These are phyloP conservation scores for Vigna nakashimae DNA, from an alignment of 306 rosid genomes.

Conservation along the genomic window DNA sequence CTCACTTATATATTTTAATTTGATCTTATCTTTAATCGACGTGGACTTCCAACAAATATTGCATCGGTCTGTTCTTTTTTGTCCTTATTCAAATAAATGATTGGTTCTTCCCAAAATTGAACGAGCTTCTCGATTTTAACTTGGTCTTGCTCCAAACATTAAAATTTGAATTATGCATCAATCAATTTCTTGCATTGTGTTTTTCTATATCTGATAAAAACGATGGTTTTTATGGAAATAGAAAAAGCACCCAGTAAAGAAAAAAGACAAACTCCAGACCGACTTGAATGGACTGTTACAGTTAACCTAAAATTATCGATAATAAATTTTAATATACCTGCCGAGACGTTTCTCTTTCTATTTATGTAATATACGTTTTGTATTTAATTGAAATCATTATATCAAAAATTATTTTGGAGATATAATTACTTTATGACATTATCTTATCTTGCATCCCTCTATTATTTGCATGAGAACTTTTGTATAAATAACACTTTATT, in stretches of 20 bases:
- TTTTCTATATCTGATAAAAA: not conserved
- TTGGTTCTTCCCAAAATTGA: not conserved
- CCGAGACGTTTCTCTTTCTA: not conserved
- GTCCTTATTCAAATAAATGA: not conserved
- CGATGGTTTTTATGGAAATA: not conserved
- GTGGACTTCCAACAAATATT: too few species aligned
- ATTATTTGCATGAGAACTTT: not conserved
- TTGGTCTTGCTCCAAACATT: not conserved
- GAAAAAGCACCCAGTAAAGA: not conserved
- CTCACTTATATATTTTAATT: too few species aligned
- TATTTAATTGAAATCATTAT: slow-evolving; percentile 12
- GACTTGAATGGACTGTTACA: not conserved
- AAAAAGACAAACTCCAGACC: not conserved
- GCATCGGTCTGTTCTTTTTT: not conserved
- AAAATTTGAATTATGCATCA: not conserved
- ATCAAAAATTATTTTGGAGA: not conserved
- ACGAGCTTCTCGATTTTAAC: not conserved
- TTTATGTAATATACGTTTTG: not conserved
- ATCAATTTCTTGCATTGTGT: not conserved
- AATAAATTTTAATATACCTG: not conserved
- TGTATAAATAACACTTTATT: not conserved
- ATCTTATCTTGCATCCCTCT: not conserved
- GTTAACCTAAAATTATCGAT: not conserved
- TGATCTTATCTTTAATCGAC: too few species aligned
- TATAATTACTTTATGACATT: not conserved